These are phyloP conservation scores for Aegilops umbellulata DNA, from an alignment of 176 grass and related monocot genomes.

Conservation along the genomic window DNA sequence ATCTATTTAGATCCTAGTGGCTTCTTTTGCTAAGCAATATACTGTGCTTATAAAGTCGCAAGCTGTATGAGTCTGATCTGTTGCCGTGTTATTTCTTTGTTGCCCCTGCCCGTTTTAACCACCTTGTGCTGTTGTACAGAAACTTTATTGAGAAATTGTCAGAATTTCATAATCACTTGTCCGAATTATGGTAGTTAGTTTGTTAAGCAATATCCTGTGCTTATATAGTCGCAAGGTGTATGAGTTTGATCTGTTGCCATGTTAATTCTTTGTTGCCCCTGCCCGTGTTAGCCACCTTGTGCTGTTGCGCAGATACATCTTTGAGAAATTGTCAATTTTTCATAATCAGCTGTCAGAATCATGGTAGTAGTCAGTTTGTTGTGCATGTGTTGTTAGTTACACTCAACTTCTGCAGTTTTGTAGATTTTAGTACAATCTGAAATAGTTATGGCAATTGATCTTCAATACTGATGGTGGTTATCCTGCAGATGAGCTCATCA, in stretches of 20 bases:
- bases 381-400: background rate
- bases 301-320: background rate
- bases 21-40: background rate
- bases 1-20: background rate
- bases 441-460: background rate
- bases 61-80: too few relatives aligned
- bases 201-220: background rate
- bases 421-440: background rate
- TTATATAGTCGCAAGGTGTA: background rate
- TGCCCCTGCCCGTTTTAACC: background rate
- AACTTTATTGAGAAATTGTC: background rate
- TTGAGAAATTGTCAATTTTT: background rate
- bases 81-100: background rate
- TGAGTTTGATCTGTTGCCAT: background rate
- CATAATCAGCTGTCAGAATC: background rate
- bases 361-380: background rate
- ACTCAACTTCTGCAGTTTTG: background rate
- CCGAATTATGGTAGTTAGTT: too few relatives aligned
- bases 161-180: background rate
- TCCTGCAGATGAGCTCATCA: constrained; percentile 84
- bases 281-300: background rate
- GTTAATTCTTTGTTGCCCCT: background rate
- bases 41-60: background rate
- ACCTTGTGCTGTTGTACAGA: background rate
- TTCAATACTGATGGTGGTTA: background rate